phyloP scores from a whole-genome alignment of 352 stramenopile genomes.

The Blastocystis sp. region DNA sequence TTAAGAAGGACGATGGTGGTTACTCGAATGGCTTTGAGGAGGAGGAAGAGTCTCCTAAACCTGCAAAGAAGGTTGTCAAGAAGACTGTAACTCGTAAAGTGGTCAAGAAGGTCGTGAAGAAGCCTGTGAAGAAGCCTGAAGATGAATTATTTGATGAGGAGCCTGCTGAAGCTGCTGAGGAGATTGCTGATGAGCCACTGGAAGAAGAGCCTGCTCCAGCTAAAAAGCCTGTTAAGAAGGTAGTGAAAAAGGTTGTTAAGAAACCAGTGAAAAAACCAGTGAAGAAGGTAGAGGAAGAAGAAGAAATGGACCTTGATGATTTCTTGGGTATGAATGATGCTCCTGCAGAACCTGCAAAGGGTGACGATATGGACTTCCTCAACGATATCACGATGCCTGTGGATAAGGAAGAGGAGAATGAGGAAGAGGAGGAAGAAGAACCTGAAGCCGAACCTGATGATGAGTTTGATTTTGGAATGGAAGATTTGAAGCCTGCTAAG shows the following conservation, averaged over 20 bases:
- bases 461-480: not conserved
- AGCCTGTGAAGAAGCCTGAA: slow-evolving; percentile 31
- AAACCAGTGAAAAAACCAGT: slow-evolving; percentile 9
- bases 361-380: not conserved
- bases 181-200: not conserved
- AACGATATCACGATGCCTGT: not conserved
- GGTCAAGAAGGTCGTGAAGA: slow-evolving; percentile 59
- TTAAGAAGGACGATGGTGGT: slow-evolving; percentile 35
- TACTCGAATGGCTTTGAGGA: slow-evolving; percentile 23
- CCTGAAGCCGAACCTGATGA: not conserved
- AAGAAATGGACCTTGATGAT: slow-evolving; percentile 7
- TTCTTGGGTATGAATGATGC: slow-evolving; percentile 10
- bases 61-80: slow-evolving; percentile 36
- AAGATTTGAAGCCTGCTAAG: not conserved
- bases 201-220: not conserved
- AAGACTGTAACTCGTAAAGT: slow-evolving; percentile 41
- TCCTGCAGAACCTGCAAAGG: not conserved
- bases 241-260: not conserved
- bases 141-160: not conserved
- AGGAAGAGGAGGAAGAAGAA: not conserved
- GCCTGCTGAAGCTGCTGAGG: not conserved
- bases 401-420: not conserved
- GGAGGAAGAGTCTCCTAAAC: slow-evolving; percentile 4
- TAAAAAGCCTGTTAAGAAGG: not conserved
- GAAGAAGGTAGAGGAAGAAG: not conserved